Base-by-base conservation (phyloP, 1,284 basidiomycete genomes). In the Boletus albobrunnescens region DNA sequence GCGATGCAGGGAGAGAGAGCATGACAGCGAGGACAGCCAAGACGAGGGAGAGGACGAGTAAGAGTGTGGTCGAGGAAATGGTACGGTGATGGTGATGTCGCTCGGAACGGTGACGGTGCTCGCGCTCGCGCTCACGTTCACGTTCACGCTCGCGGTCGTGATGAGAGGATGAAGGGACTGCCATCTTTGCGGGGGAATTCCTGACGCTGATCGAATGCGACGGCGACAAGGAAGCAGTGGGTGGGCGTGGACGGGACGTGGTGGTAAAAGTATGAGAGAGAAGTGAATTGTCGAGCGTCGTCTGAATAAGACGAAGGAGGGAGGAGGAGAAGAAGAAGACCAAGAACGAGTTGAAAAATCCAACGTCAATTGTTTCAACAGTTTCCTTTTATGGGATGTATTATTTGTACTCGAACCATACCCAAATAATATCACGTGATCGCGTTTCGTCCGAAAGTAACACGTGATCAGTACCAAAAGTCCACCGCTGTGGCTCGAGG, bases 51-150 rank as follows among this genome's bases (percentile, higher is more conserved):
- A 91, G 77, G 39, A 90, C 85, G 32, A 91, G 81, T 47, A 91
- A 78, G 37, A 91, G 80, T 9, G 88, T 91, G 0, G 87, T 91
- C n/a, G 87, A 90, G 8, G 88, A 91, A 54, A 91, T 89, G 45
- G 87, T 90, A 49, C 88, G 76, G 58, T 86, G 83, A 53, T 88
- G 86, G 61, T 86, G 85, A 60, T 84, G 82, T 42, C 73, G 73
- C 41, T 81, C 77, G 32, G 78, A 77, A 42, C 76, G 75, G 50
- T 71, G 71, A 56, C 74, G 70, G 28, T 74, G 69, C 44, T 69
- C 66, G n/a, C 71, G 71, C 56, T 61, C 73, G 19, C 80, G 77
- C 51, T 80, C 75, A 45, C 79, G 74, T 53, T 80, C 75, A 45
- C 79, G 74, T 53, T 79, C 79, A 47, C 74, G 76, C 44, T 77